Percentiles rank a stretch among this genome's conserved stretches.
These are phyloP conservation scores for Cercophora samala DNA, from an alignment of 495 filamentous ascomycete genomes.

Conservation along the genomic window DNA sequence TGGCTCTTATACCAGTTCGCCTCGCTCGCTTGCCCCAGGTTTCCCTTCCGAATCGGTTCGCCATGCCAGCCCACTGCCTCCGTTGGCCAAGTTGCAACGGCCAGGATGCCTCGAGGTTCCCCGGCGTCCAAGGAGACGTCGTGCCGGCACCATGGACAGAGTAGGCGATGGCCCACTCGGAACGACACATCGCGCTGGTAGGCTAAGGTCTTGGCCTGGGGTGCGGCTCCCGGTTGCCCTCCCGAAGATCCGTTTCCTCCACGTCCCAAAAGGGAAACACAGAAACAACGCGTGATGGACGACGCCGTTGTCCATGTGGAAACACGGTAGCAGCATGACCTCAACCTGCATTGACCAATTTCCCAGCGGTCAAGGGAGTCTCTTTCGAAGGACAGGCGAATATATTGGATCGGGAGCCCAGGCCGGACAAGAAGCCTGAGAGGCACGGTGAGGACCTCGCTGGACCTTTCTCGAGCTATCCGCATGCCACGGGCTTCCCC, in stretches of 20 bases:
- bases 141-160: constrained; percentile 16
- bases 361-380: not conserved
- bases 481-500: not conserved
- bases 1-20: constrained; percentile 10
- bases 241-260: constrained; percentile 21
- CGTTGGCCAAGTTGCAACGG: constrained; percentile 15
- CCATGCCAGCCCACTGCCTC: constrained; percentile 6
- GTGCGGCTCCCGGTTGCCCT: constrained; percentile 15
- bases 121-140: constrained; percentile 9
- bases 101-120: constrained; percentile 1
- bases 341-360: constrained; percentile 6
- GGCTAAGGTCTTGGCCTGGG: constrained; percentile 19
- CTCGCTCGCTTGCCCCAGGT: not conserved
- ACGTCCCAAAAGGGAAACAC: constrained; percentile 19
- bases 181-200: constrained; percentile 15
- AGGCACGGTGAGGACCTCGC: not conserved
- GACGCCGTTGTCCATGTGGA: not conserved
- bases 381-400: not conserved
- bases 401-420: constrained; percentile 6
- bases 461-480: not conserved
- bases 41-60: constrained; percentile 6
- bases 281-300: constrained; percentile 4
- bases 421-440: not conserved
- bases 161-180: constrained; percentile 17
- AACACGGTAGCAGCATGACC: not conserved